These are phyloP conservation scores for Polymyxa betae DNA, from an alignment of 208 protist species.

Conservation along the genomic window DNA sequence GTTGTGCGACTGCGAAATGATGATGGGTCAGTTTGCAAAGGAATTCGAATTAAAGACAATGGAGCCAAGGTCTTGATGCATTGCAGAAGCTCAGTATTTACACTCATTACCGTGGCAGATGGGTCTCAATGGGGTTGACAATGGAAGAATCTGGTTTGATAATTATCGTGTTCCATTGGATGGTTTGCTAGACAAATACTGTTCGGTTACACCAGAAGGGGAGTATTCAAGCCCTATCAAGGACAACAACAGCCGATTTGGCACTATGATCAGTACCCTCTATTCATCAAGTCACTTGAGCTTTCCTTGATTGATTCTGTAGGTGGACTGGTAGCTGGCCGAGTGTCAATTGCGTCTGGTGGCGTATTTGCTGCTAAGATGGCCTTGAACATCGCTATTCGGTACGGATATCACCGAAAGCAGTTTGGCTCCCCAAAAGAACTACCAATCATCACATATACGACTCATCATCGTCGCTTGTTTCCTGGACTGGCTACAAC, in stretches of 20 bases:
- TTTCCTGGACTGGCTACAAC: constrained; percentile 34
- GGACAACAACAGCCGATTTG: constrained; percentile 9
- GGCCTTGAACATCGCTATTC: constrained; percentile 18
- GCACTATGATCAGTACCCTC: constrained; percentile 25
- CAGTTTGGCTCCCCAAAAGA: constrained; percentile 26
- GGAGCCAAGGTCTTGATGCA: constrained; percentile 13
- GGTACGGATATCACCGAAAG: constrained; percentile 28
- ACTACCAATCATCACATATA: constrained; percentile 23
- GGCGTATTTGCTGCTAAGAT: neutral
- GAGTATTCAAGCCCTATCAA: constrained; percentile 40
- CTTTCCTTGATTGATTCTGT: neutral
- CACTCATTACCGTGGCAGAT: neutral
- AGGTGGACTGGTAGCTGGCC: constrained; percentile 25
- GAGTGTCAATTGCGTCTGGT: constrained; percentile 10
- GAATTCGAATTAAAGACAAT: constrained; percentile 31
- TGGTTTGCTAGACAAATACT: constrained; percentile 43
- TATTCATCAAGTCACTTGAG: neutral
- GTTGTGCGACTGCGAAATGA: constrained; percentile 21
- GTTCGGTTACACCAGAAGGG: neutral
- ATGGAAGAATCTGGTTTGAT: constrained; percentile 30
- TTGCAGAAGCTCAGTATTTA: neutral
- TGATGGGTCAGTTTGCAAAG: constrained; percentile 18
- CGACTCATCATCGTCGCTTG: constrained; percentile 2
- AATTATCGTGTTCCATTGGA: constrained; percentile 1
- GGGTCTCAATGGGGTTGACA: constrained; percentile 40